These are phyloP conservation scores for Cordyceps cateniannulata DNA, from an alignment of 2,329 filamentous ascomycete genomes.

Conservation along the genomic window DNA sequence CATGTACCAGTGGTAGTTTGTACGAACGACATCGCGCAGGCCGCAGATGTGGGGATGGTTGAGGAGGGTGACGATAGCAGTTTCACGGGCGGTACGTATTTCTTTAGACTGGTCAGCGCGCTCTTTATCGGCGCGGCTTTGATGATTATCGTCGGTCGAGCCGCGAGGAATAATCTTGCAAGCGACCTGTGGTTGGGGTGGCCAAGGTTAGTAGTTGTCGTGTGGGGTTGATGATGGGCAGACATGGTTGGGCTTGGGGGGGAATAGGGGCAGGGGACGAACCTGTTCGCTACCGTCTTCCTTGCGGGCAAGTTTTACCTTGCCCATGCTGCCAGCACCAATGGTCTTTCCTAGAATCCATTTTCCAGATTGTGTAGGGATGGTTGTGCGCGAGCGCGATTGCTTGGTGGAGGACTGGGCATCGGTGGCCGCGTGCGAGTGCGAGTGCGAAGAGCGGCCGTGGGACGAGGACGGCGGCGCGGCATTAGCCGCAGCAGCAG, in stretches of 20 bases:
- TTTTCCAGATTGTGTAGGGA: conserved; percentile 83
- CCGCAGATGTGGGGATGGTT: conserved; percentile 95
- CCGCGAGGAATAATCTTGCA: conserved; percentile 95
- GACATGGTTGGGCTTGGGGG: neutral
- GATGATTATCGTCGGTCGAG: conserved; percentile 77
- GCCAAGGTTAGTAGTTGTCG: neutral
- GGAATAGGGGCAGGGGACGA: conserved; percentile 24
- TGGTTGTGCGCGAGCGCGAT: conserved; percentile 65
- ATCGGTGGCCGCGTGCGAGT: conserved; percentile 30
- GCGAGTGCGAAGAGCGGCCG: conserved; percentile 29
- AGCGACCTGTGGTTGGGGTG: conserved; percentile 57
- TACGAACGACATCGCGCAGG: conserved; percentile 89
- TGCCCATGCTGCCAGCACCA: conserved; percentile 96
- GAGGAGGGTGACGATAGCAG: conserved; percentile 89
- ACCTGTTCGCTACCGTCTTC: conserved; percentile 88
- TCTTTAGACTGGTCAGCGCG: conserved; percentile 95
- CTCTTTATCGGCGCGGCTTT: conserved; percentile 67
- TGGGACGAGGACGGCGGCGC: conserved; percentile 43
- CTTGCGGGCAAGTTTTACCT: conserved; percentile 92
- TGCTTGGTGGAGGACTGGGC: conserved; percentile 37
- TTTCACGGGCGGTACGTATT: conserved; percentile 87
- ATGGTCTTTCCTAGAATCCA: conserved; percentile 97
- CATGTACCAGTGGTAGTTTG: conserved; percentile 99
- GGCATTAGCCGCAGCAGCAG: conserved; percentile 43
- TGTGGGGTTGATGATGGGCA: conserved; percentile 8